Evolutionary conservation across 495 filamentous ascomycete genomes (phyloP).

Genomic region (Pseudevernia furfuracea): DNA sequence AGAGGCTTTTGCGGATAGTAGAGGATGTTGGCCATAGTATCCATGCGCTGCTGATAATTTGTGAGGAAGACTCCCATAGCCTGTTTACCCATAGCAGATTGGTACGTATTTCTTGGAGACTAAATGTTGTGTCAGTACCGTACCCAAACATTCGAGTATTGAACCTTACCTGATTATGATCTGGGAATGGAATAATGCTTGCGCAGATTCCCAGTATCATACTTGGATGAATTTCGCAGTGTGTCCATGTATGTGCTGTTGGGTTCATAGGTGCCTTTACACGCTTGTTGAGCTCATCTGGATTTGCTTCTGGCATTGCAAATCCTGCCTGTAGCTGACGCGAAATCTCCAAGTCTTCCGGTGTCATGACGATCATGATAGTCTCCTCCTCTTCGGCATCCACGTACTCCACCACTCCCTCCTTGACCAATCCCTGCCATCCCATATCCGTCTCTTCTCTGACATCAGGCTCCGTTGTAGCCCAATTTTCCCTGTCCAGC

Average conservation of each 20-base stretch:
- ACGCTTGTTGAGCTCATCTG: constrained; percentile 61
- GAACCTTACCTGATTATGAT: constrained; percentile 76
- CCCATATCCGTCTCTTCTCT: constrained; percentile 62
- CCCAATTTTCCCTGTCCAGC: constrained; percentile 54
- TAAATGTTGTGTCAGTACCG: constrained; percentile 28
- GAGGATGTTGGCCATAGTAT: constrained; percentile 98
- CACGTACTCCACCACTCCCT: constrained; percentile 84
- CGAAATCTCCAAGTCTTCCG: constrained; percentile 77
- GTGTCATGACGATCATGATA: constrained; percentile 98
- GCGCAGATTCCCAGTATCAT: constrained; percentile 98
- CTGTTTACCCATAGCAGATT: constrained; percentile 99
- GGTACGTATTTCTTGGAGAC: constrained; percentile 97
- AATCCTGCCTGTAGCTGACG: constrained; percentile 60
- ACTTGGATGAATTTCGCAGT: constrained; percentile 98
- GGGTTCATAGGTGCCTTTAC: constrained; percentile 78
- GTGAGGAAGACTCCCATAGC: constrained; percentile 98
- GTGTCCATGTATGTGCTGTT: constrained; percentile 81
- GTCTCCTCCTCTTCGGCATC: constrained; percentile 98
- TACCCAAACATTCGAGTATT: not conserved
- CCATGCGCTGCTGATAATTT: constrained; percentile 92
- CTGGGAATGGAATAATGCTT: constrained; percentile 98
- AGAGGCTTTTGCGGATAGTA: constrained; percentile 98
- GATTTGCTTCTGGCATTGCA: constrained; percentile 50
- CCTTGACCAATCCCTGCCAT: constrained; percentile 75
- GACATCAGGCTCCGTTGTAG: constrained; percentile 48